Conservation (phyloP, 805 yeast species). For the Yueomyces sp. region DNA sequence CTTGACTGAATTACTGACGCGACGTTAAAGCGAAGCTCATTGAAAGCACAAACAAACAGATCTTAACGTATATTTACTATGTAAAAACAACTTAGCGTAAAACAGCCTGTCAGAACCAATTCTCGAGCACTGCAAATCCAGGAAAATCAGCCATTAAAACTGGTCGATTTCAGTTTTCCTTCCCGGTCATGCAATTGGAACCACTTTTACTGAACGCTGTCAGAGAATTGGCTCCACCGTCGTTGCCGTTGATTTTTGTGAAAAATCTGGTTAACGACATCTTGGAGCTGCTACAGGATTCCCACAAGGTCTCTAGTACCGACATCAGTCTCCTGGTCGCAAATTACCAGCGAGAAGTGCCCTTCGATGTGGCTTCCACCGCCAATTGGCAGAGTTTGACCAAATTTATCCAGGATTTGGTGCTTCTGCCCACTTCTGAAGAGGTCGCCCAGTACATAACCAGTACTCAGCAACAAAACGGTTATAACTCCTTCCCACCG, state of each 20-base stretch:
- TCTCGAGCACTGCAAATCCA: too few relatives aligned
- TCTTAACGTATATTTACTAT: too few relatives aligned
- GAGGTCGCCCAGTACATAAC: neutral
- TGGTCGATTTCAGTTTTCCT: too few relatives aligned
- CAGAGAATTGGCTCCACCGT: neutral
- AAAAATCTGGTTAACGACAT: neutral
- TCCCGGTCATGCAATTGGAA: neutral
- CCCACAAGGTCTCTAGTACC: neutral
- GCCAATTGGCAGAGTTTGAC: neutral
- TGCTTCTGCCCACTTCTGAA: neutral
- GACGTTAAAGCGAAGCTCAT: too few relatives aligned
- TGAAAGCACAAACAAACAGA: too few relatives aligned
- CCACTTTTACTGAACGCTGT: neutral
- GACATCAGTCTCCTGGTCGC: neutral
- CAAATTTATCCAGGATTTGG: neutral
- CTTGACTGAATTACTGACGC: too few relatives aligned
- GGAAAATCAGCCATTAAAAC: too few relatives aligned
- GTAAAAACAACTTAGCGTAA: too few relatives aligned
- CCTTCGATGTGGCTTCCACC: neutral
- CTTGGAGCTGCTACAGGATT: neutral
- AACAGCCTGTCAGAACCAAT: too few relatives aligned
- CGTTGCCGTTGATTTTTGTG: neutral
- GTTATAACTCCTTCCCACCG: neutral
- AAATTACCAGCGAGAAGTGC: neutral
- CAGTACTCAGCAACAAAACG: too few relatives aligned